phyloP scores from a whole-genome alignment of 441 rosid species.

The California macrophylla region DNA sequence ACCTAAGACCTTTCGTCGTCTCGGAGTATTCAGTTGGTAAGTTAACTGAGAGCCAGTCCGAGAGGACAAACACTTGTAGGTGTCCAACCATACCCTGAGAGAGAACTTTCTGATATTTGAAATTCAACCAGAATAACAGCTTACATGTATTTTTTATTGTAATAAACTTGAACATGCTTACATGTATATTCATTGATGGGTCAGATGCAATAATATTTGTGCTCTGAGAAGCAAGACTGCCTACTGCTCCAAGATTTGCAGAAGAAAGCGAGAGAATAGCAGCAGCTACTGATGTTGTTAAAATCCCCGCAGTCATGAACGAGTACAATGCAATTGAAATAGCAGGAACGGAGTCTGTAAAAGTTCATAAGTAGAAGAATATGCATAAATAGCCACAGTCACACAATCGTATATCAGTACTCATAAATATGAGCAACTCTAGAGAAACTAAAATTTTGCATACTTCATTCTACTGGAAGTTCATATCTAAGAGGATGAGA shows the following conservation, averaged over 20 bases:
- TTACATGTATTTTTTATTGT: no score
- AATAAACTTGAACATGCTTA: slow-evolving; percentile 17
- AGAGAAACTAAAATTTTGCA: no score
- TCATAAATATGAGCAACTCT: no score
- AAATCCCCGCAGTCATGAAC: slow-evolving; percentile 38
- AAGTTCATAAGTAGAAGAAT: slow-evolving; percentile 13
- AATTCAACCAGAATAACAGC: neutral
- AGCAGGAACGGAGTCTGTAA: slow-evolving; percentile 36
- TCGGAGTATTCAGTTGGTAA: slow-evolving; percentile 47
- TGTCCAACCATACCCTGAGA: slow-evolving; percentile 50
- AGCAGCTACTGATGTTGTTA: slow-evolving; percentile 41
- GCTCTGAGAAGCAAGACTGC: slow-evolving; percentile 13
- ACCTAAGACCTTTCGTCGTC: slow-evolving; percentile 43
- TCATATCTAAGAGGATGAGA: neutral
- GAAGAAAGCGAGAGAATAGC: slow-evolving; percentile 37
- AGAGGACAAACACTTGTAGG: slow-evolving; percentile 49
- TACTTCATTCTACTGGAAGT: neutral
- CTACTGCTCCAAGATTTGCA: slow-evolving; percentile 35
- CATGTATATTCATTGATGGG: slow-evolving; percentile 39
- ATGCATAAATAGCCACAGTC: neutral
- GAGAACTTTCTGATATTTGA: neutral
- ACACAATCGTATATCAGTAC: no score
- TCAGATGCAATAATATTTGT: slow-evolving; percentile 21
- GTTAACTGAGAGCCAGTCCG: slow-evolving; percentile 37
- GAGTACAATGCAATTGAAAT: slow-evolving; percentile 39